Evolutionary conservation across 1,284 basidiomycete species (phyloP).

Genomic region (Puccinia hordei): DNA sequence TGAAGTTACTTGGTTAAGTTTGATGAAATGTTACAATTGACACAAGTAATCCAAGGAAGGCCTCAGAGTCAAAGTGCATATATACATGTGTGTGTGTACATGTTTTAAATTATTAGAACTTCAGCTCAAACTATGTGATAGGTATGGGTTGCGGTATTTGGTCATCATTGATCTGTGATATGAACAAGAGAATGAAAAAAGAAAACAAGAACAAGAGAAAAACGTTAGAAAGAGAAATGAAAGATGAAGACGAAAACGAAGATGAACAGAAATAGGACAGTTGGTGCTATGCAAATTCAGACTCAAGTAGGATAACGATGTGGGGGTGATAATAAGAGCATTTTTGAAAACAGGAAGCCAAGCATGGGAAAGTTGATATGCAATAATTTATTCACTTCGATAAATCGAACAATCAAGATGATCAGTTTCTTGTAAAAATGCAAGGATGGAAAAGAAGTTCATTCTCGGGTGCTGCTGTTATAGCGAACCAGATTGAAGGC

Average conservation of each 20-base stretch:
- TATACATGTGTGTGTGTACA: no score
- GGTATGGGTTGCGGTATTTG: no score
- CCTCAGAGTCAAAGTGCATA: no score
- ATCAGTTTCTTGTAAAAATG: neutral
- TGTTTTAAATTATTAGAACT: no score
- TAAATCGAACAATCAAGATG: slow-evolving; percentile 25
- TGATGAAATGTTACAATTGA: no score
- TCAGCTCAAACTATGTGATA: no score
- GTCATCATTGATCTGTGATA: neutral
- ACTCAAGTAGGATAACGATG: neutral
- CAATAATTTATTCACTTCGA: neutral
- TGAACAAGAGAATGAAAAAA: slow-evolving; percentile 7
- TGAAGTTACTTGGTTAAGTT: no score
- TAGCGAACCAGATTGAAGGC: slow-evolving; percentile 40
- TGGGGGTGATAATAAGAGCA: neutral
- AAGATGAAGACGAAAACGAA: neutral
- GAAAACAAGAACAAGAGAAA: slow-evolving; percentile 10
- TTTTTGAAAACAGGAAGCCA: neutral
- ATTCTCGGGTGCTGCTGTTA: no score
- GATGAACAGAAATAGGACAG: slow-evolving; percentile 9
- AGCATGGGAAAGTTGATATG: neutral
- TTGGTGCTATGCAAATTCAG: neutral
- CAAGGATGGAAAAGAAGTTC: neutral
- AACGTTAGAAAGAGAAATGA: neutral
- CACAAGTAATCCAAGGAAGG: no score